Base-by-base conservation (phyloP, 768 basidiomycete genomes). In the Astraeus odoratus region DNA sequence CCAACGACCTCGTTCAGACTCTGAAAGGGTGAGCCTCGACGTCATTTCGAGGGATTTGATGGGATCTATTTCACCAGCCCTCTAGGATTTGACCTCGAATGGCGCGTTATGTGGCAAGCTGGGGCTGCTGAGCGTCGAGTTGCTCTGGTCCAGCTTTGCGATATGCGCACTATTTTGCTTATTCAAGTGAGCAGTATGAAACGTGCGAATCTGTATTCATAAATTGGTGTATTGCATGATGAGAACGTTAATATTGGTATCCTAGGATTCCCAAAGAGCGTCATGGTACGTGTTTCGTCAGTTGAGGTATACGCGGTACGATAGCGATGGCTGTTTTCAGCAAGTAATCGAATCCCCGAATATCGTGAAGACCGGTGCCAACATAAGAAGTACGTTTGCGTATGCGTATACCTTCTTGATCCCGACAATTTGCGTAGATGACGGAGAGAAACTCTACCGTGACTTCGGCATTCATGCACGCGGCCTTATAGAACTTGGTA, bases 71-170 rank as follows among this genome's bases (percentile, higher is more conserved):
- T 7, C 25, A 19, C 10, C 34, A 75, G 74, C 2, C 69, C 76
- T 8, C 35, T 77, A 8, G 76, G 76, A 6, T 73, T 77, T 23
- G 76, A 77, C 56, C 60, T 77, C 33, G 75, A 77, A 52, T 77
- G 75, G 75, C 58, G 63, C 13, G 64, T 72, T 16, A 52, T 55
- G 36, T 66, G 60, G 42, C 51, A 58, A n/a, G 57, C 56, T 3
- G 55, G 61, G 25, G 57, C 60, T 6, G 48, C 56, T 26, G 66
- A 67, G 43, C 58, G 67, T 39, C 59, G 63, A 25, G 68, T 70
- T 2, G 71, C 75, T 0, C 57, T 75, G 2, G 67, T 77, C 1
- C 76, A 78, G 51, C 41, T 78, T 0, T 69, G 67, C 30, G 74
- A 77, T 46, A 53, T 43, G 19, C 54, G 54, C 1, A 70, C 63